Conservation (phyloP, 129 eudicot genomes). For the Pseudognaphalium luteoalbum region DNA sequence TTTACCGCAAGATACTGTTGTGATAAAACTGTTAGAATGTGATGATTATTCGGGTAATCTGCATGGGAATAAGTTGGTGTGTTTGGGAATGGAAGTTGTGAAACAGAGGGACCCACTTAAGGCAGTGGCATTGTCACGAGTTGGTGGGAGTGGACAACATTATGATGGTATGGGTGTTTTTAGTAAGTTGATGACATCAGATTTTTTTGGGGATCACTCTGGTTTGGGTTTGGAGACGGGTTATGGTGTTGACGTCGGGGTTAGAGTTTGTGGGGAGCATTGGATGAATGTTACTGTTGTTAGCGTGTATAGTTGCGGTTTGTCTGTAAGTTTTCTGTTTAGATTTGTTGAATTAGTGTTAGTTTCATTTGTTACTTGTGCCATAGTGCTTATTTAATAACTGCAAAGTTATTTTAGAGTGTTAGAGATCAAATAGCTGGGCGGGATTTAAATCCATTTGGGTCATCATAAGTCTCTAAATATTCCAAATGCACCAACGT, state of each 20-base stretch:
- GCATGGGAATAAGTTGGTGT: constrained; percentile 36
- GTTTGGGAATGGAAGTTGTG: constrained; percentile 72
- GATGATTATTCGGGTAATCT: constrained; percentile 12
- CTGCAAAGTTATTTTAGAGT: background rate
- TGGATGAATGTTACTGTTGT: constrained; percentile 76
- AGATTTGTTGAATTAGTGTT: background rate
- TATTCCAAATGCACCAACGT: too few relatives aligned
- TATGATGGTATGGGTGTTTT: constrained; percentile 86
- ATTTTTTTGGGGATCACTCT: constrained; percentile 38
- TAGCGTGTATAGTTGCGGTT: constrained; percentile 63
- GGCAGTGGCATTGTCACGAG: constrained; percentile 61
- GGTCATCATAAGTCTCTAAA: too few relatives aligned
- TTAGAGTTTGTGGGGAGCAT: constrained; percentile 52
- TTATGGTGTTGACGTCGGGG: constrained; percentile 33
- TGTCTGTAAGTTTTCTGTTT: constrained; percentile 53
- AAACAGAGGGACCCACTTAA: constrained; percentile 79
- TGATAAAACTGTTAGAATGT: constrained; percentile 46
- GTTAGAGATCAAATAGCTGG: background rate
- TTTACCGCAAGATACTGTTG: constrained; percentile 74
- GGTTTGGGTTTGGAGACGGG: constrained; percentile 35
- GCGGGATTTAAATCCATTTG: too few relatives aligned
- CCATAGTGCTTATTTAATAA: constrained; percentile 1
- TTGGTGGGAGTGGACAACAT: constrained; percentile 74
- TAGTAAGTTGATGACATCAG: constrained; percentile 61
- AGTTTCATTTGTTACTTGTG: constrained; percentile 3